phyloP scores from a whole-genome alignment of 1,139 yeast genomes.

The Magnusiomyces magnusii region DNA sequence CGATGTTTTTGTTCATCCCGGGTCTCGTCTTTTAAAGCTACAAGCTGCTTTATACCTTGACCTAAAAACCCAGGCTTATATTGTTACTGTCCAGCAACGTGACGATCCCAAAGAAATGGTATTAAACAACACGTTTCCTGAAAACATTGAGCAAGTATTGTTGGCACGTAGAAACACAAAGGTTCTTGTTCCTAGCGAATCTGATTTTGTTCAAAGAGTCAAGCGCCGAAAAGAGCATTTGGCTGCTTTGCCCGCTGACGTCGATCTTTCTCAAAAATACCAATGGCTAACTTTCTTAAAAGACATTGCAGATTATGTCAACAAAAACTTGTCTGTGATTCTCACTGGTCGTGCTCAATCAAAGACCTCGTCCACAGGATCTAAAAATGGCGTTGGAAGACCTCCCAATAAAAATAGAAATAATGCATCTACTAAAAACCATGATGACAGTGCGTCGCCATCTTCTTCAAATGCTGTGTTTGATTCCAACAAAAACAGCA shows the following conservation, averaged over 20 bases:
- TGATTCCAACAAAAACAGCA: neutral
- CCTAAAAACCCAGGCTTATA: constrained; percentile 89
- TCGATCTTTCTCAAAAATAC: constrained; percentile 50
- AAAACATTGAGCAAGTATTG: constrained; percentile 51
- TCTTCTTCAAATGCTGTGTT: neutral
- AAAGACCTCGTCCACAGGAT: constrained; percentile 1
- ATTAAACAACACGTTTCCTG: constrained; percentile 59
- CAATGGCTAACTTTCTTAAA: constrained; percentile 68
- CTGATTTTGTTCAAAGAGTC: constrained; percentile 65
- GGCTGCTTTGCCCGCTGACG: constrained; percentile 40
- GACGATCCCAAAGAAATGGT: constrained; percentile 62
- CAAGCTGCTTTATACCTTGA: constrained; percentile 77
- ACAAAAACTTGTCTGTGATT: constrained; percentile 45
- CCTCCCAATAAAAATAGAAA: neutral
- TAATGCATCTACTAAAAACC: neutral
- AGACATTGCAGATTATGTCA: constrained; percentile 69
- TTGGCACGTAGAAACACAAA: constrained; percentile 31
- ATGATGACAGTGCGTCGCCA: neutral
- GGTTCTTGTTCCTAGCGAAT: constrained; percentile 56
- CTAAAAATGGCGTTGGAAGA: neutral
- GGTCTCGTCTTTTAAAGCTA: constrained; percentile 59
- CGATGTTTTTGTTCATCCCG: constrained; percentile 54
- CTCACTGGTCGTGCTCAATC: constrained; percentile 11
- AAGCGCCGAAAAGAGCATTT: constrained; percentile 58
- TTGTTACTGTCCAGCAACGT: constrained; percentile 74